Evolutionary conservation across 805 yeast genomes (phyloP).

Genomic region (Pichia californica): DNA sequence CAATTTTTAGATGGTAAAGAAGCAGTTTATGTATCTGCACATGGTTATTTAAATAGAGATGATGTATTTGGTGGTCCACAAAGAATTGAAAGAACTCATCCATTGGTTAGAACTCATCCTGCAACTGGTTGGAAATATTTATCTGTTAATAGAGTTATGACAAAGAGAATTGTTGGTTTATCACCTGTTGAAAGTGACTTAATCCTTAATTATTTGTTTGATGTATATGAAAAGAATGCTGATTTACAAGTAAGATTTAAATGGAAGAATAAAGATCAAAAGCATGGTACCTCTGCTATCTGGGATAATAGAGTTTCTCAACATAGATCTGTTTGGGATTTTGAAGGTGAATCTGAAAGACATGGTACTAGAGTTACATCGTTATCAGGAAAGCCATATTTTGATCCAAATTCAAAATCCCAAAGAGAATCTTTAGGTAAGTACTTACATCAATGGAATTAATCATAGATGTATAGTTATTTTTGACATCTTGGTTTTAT

Average conservation of each 20-base stretch:
- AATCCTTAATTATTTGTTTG: constrained; percentile 40
- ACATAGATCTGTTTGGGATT: constrained; percentile 40
- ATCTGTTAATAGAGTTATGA: constrained; percentile 45
- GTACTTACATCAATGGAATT: constrained; percentile 14
- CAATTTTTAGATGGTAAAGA: constrained; percentile 47
- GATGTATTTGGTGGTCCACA: constrained; percentile 41
- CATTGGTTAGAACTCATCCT: constrained; percentile 58
- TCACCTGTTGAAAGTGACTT: constrained; percentile 44
- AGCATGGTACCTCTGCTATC: constrained; percentile 39
- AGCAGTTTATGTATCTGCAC: constrained; percentile 38
- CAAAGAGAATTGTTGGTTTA: constrained; percentile 46
- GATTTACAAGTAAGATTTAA: constrained; percentile 52
- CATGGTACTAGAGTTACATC: constrained; percentile 51
- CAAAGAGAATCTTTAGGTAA: constrained; percentile 45
- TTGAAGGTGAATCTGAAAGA: constrained; percentile 34
- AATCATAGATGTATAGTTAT: too few relatives aligned
- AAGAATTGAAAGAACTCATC: constrained; percentile 50
- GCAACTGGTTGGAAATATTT: constrained; percentile 57
- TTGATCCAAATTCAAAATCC: constrained; percentile 42
- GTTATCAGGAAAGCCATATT: constrained; percentile 48
- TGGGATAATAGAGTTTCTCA: constrained; percentile 46
- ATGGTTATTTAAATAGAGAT: constrained; percentile 32
- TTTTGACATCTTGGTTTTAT: too few relatives aligned
- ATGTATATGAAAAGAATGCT: constrained; percentile 42
- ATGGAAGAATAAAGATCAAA: constrained; percentile 34